phyloP scores from a whole-genome alignment of 306 rosid genomes.

The Prunus persica region DNA sequence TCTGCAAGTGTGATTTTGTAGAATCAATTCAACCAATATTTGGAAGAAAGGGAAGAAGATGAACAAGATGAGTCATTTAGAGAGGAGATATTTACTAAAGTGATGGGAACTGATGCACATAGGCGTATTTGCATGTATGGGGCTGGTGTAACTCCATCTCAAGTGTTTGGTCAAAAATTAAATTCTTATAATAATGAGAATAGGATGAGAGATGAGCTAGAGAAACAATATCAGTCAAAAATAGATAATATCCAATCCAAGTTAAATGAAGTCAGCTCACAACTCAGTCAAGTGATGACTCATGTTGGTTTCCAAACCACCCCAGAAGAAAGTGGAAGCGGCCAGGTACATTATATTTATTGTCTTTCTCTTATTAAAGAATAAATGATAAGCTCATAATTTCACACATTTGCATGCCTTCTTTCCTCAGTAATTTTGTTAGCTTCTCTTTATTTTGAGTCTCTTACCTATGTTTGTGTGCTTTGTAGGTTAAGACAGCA shows the following conservation, averaged over 20 bases:
- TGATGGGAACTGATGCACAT: neutral
- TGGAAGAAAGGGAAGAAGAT: neutral
- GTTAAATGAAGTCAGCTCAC: neutral
- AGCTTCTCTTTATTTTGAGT: too few species aligned
- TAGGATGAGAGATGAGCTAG: neutral
- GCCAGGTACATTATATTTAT: neutral
- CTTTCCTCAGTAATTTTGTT: too few species aligned
- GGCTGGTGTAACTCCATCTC: neutral
- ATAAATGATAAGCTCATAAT: too few species aligned
- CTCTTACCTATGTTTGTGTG: too few species aligned
- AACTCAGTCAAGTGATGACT: neutral
- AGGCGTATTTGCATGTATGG: neutral
- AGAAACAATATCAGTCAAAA: neutral
- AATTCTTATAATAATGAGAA: neutral
- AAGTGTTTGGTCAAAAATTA: conserved; percentile 3
- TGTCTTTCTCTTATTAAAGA: neutral
- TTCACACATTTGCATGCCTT: too few species aligned
- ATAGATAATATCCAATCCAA: neutral
- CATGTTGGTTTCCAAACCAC: neutral
- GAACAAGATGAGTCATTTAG: neutral
- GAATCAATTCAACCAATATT: neutral
- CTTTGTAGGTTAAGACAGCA: too few species aligned
- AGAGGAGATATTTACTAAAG: neutral
- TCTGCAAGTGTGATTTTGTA: neutral
- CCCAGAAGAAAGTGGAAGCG: neutral